Conservation (phyloP, 768 basidiomycete genomes). For the Russula vinacea region DNA sequence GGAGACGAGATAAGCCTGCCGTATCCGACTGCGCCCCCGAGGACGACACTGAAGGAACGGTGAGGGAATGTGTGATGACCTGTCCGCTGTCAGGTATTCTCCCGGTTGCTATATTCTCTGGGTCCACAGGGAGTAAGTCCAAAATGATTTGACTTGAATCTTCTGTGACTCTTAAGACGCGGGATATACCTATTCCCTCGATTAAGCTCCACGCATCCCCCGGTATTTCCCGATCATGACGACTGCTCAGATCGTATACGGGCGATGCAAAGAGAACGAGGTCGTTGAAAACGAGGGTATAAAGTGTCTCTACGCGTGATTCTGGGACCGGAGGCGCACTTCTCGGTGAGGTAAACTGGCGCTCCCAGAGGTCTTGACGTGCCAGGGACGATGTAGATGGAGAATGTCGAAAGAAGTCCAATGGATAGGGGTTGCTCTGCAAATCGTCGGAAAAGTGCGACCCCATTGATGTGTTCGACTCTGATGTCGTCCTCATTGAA, state of each 20-base stretch:
- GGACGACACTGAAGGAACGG: constrained; percentile 28
- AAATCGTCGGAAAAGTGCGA: constrained; percentile 19
- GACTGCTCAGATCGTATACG: constrained; percentile 21
- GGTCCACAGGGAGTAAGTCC: constrained; percentile 50
- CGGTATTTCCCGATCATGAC: constrained; percentile 30
- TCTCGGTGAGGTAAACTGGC: constrained; percentile 2
- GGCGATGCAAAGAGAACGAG: constrained; percentile 56
- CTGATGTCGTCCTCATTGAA: constrained; percentile 28
- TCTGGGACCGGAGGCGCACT: constrained; percentile 4
- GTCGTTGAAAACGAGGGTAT: constrained; percentile 61
- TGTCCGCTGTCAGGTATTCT: constrained; percentile 37
- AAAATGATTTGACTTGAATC: constrained; percentile 41
- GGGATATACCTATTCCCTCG: constrained; percentile 45
- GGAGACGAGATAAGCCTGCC: constrained; percentile 31
- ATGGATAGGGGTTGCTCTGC: constrained; percentile 4
- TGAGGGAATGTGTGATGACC: constrained; percentile 40
- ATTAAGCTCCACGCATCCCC: constrained; percentile 44
- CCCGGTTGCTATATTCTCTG: constrained; percentile 41
- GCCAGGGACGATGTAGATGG: constrained; percentile 11
- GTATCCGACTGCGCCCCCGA: constrained; percentile 40
- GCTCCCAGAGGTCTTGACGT: constrained; percentile 17
- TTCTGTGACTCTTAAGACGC: constrained; percentile 48
- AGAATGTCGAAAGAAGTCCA: not conserved
- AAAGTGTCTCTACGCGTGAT: constrained; percentile 20
- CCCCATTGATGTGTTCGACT: constrained; percentile 22